Percentiles rank a stretch among this genome's conserved stretches.
phyloP scores from a whole-genome alignment of 352 stramenopile species.

The Elongisporangium prolatum region DNA sequence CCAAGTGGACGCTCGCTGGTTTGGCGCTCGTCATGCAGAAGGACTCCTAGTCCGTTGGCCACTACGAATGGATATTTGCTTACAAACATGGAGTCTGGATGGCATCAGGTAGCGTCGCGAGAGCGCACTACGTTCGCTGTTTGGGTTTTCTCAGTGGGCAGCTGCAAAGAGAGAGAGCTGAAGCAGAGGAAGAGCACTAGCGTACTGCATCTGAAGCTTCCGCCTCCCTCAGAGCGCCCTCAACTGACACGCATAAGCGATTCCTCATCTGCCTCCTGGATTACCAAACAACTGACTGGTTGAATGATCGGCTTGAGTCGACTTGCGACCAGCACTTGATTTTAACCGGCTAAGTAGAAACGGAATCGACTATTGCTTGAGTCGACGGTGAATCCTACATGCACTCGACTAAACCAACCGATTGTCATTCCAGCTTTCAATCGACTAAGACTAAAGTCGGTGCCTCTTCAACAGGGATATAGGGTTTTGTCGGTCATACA shows the following conservation, averaged over 20 bases:
- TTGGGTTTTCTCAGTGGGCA: not conserved
- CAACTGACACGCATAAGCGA: slow-evolving; percentile 12
- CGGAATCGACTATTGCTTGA: too few species aligned
- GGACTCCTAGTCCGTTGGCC: slow-evolving; percentile 71
- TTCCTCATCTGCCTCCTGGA: slow-evolving; percentile 7
- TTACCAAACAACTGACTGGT: not conserved
- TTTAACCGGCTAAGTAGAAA: too few species aligned
- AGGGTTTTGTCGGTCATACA: too few species aligned
- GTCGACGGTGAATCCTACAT: too few species aligned
- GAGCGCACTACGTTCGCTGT: not conserved
- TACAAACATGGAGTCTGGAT: too few species aligned
- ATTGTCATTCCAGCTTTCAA: too few species aligned
- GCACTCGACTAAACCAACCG: too few species aligned
- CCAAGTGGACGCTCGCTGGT: slow-evolving; percentile 93
- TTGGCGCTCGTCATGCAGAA: slow-evolving; percentile 93
- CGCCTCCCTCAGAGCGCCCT: not conserved
- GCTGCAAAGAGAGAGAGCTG: not conserved
- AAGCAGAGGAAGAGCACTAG: not conserved
- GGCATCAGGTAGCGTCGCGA: slow-evolving; percentile 6
- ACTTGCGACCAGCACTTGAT: too few species aligned
- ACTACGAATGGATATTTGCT: too few species aligned
- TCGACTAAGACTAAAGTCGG: too few species aligned
- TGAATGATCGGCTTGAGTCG: not conserved
- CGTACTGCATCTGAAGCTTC: not conserved
- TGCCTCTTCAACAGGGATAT: too few species aligned